A percentile compares a stretch with the other conserved stretches of the same genome.
These are phyloP conservation scores for Candida smagusa DNA, from an alignment of 1,139 yeast species.

Conservation along the genomic window DNA sequence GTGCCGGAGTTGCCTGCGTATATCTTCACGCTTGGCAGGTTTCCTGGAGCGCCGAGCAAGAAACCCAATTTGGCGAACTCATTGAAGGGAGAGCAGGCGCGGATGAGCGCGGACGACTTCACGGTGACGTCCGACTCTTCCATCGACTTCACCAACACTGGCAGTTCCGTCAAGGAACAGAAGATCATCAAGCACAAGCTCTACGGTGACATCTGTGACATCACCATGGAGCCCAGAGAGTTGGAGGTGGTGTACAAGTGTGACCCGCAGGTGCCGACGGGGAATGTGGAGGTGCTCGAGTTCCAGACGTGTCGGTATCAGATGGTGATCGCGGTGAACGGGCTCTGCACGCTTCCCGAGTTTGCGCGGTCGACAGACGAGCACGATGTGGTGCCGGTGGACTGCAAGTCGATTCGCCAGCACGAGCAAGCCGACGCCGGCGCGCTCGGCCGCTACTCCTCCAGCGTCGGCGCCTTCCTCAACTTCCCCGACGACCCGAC, in stretches of 20 bases:
- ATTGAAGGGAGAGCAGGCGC: conserved; percentile 1
- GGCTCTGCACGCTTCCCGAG: conserved; percentile 52
- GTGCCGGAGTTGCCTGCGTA: conserved; percentile 36
- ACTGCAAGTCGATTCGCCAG: conserved; percentile 30
- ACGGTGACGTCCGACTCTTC: conserved; percentile 19
- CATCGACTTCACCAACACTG: conserved; percentile 14
- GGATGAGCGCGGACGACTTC: conserved; percentile 17
- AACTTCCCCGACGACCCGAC: background rate
- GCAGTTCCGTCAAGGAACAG: conserved; percentile 10
- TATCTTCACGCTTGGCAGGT: conserved; percentile 46
- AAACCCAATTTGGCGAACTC: conserved; percentile 3
- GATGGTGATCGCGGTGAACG: conserved; percentile 56
- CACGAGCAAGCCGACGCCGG: background rate
- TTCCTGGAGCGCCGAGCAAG: conserved; percentile 20
- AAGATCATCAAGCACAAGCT: conserved; percentile 52
- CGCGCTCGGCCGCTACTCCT: background rate
- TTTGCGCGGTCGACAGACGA: conserved; percentile 40
- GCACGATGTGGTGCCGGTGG: conserved; percentile 37
- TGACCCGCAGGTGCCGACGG: conserved; percentile 41
- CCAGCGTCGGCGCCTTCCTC: background rate
- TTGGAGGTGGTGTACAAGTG: conserved; percentile 69
- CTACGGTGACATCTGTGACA: conserved; percentile 71
- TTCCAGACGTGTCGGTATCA: conserved; percentile 70
- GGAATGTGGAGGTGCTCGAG: conserved; percentile 51
- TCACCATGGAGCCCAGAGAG: conserved; percentile 60